Evolutionary conservation across 2,329 filamentous ascomycete species (phyloP).

Genomic region (Penicillium sp.): DNA sequence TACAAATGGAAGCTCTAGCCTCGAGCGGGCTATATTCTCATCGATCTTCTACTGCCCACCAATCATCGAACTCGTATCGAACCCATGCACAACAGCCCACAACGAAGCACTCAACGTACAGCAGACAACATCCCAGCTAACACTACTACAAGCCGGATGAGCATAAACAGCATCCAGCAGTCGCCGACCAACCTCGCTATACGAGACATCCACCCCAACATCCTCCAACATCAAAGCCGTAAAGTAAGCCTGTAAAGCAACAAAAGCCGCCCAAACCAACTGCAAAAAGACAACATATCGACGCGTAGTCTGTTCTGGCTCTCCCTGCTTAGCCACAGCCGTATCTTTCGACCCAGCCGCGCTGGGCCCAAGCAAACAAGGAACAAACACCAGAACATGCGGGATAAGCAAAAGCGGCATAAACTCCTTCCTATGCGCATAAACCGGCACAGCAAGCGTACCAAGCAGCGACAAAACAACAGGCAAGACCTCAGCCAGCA

Average conservation of each 20-base stretch:
- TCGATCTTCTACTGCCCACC: background rate
- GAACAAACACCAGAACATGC: conserved; percentile 26
- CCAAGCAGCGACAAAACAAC: conserved; percentile 19
- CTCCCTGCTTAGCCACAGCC: background rate
- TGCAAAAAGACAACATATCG: conserved; percentile 13
- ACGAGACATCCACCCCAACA: conserved; percentile 13
- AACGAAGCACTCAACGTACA: conserved; percentile 34
- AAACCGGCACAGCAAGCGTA: conserved; percentile 19
- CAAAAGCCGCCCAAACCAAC: conserved; percentile 37
- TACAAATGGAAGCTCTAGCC: no score
- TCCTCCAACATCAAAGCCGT: conserved; percentile 15
- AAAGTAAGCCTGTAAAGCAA: conserved; percentile 18
- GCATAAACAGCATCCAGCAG: conserved; percentile 52
- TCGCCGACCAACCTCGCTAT: conserved; percentile 28
- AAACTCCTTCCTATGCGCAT: conserved; percentile 22
- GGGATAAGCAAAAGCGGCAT: conserved; percentile 23
- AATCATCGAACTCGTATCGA: conserved; percentile 7
- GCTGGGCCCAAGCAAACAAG: conserved; percentile 10
- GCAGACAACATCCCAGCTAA: conserved; percentile 58
- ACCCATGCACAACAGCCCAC: conserved; percentile 12
- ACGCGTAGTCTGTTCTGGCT: conserved; percentile 1
- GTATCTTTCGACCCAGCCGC: background rate
- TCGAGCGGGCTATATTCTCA: no score
- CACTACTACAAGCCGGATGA: conserved; percentile 57
- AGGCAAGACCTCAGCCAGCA: conserved; percentile 9